A percentile compares a stretch with the other conserved stretches of the same genome.
phyloP scores from a whole-genome alignment of 2,329 filamentous ascomycete genomes.

The Penicillium sclerotiorum region DNA sequence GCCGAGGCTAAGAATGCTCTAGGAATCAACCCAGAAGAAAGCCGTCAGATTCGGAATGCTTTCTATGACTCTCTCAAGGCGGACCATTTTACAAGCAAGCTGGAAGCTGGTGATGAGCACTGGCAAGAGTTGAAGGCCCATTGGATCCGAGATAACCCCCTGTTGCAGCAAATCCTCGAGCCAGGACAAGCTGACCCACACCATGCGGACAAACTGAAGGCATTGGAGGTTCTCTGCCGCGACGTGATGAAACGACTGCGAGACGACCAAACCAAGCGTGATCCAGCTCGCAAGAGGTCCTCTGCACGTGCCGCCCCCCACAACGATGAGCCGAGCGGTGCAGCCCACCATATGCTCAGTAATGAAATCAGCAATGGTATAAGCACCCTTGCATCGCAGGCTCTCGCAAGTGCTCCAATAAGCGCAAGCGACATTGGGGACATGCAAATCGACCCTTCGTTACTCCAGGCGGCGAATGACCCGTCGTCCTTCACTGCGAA shows the following conservation, averaged over 20 bases:
- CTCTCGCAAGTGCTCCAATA: slow-evolving; percentile 45
- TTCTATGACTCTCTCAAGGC: slow-evolving; percentile 68
- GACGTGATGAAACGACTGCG: slow-evolving; percentile 78
- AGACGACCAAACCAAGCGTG: slow-evolving; percentile 64
- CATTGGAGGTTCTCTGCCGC: slow-evolving; percentile 70
- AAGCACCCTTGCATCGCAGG: slow-evolving; percentile 47
- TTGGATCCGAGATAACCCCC: slow-evolving; percentile 64
- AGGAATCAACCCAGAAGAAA: slow-evolving; percentile 68
- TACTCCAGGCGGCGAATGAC: slow-evolving; percentile 60
- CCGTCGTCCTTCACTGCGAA: slow-evolving; percentile 42
- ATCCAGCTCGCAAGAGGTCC: slow-evolving; percentile 50
- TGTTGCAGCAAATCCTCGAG: slow-evolving; percentile 59
- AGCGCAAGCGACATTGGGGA: slow-evolving; percentile 48
- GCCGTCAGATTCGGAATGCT: slow-evolving; percentile 64
- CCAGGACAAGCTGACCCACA: slow-evolving; percentile 56
- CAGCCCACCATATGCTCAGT: slow-evolving; percentile 26
- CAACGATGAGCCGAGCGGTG: slow-evolving; percentile 24
- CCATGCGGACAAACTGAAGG: slow-evolving; percentile 61
- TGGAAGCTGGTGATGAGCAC: slow-evolving; percentile 70
- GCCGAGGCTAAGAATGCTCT: slow-evolving; percentile 73
- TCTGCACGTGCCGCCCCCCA: slow-evolving; percentile 24
- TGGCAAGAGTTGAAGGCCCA: slow-evolving; percentile 70
- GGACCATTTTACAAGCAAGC: slow-evolving; percentile 70
- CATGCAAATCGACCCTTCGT: slow-evolving; percentile 65
- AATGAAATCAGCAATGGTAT: slow-evolving; percentile 43